Base-by-base conservation (phyloP, 148 eudicot genomes). In the Drosera capensis region DNA sequence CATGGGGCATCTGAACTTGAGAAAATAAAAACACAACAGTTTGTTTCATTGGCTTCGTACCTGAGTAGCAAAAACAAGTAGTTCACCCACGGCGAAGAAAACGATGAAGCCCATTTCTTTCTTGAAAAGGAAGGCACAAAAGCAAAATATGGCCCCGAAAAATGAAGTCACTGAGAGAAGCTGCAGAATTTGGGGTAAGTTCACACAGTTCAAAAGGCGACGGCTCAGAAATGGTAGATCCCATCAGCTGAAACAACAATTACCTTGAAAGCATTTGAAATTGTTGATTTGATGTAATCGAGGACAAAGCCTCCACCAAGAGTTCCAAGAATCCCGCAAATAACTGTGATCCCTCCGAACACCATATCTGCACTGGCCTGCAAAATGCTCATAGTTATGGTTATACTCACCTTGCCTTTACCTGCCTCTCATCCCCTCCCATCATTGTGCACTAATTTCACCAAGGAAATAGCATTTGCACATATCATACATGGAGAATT, bases 221-320 rank as follows among this genome's bases (percentile, higher is more conserved):
- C 14, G 7, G 16, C 8, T 39, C 14, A 14, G n/a, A 7, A 11
- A 7, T 39, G 18, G 7, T 14, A 39, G 17, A 39, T 1, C 17
- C 0, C 17, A 2, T 39, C 43, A 39, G 6, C 17, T 14, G 17
- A 8, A 41, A 41, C 23, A 17, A 17, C 14, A 37, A 28, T 31
- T 58, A 85, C 99, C 88, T 85, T 90, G 46, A 90, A 90, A 36
- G 99, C 99, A 71, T 90, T 90, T 48, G 82, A 56, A 45, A 90
- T 60, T 18, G 95, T 78, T 43, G 93, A 70, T 40, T 50, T 61
- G 59, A 90, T 68, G 53, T 47, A 70, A 69, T 90, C 99, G 1
- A 90, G 80, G 53, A 74, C 40, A 48, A 62, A 61, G 31, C 99
- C 99, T 50, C 99, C 99, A 9, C 72, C 76, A 20, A 90, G n/a